Evolutionary conservation across 345 rosid species (phyloP).

Genomic region (Pugionium dolabratum): DNA sequence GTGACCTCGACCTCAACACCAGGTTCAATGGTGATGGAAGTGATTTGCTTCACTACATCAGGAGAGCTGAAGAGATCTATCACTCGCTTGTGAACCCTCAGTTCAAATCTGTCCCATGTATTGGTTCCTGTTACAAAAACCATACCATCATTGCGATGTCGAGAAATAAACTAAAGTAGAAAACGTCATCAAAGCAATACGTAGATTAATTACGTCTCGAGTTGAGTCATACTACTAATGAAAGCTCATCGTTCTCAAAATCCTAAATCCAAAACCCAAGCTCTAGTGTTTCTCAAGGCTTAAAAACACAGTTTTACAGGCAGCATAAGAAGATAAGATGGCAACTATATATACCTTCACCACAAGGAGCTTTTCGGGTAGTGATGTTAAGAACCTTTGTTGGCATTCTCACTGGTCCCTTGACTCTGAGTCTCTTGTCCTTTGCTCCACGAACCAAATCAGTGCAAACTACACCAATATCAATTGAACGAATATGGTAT

Average conservation of each 20-base stretch:
- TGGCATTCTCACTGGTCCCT: conserved; percentile 58
- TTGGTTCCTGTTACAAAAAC: conserved; percentile 50
- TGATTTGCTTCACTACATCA: conserved; percentile 68
- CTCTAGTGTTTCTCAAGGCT: neutral
- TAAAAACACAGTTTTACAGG: neutral
- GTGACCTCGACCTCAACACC: conserved; percentile 72
- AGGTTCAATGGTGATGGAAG: conserved; percentile 63
- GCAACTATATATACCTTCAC: conserved; percentile 43
- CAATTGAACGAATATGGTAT: neutral
- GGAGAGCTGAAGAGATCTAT: conserved; percentile 68
- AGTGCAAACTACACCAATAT: conserved; percentile 39
- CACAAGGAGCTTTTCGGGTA: conserved; percentile 54
- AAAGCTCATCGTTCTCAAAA: neutral
- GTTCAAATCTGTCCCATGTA: conserved; percentile 65
- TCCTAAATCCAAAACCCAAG: too few species aligned
- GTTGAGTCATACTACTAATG: neutral
- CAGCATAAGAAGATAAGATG: neutral
- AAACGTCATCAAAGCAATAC: too few species aligned
- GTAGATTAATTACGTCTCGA: neutral
- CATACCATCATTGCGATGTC: neutral
- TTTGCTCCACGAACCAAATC: conserved; percentile 55
- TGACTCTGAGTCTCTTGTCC: conserved; percentile 45
- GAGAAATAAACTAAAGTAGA: too few species aligned
- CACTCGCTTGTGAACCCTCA: conserved; percentile 62
- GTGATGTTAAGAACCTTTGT: conserved; percentile 51